phyloP scores from a whole-genome alignment of 179 eudicot species.

The Vitellaria paradoxa region DNA sequence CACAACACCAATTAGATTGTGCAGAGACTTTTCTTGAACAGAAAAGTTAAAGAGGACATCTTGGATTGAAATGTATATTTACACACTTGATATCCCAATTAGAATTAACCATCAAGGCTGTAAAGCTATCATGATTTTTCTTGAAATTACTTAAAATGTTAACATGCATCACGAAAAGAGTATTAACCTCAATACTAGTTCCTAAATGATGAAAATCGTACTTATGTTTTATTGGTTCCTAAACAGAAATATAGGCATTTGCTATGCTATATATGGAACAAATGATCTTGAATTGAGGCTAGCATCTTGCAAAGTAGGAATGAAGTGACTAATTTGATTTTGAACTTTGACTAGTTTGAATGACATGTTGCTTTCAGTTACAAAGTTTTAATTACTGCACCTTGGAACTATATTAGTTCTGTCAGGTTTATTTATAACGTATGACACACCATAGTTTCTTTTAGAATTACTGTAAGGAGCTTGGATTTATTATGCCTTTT shows the following conservation, averaged over 20 bases:
- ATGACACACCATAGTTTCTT: not conserved
- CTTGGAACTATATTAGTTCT: not conserved
- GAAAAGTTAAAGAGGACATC: not conserved
- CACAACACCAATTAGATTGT: not conserved
- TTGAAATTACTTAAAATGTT: not conserved
- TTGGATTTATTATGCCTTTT: not conserved
- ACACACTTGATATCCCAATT: not conserved
- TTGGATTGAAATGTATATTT: no score
- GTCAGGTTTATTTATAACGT: not conserved
- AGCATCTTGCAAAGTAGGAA: not conserved
- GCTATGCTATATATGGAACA: not conserved
- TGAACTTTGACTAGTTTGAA: not conserved
- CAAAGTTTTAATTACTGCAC: not conserved
- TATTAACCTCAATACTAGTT: not conserved
- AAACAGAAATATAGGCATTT: not conserved
- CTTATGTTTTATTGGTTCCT: conserved; percentile 9
- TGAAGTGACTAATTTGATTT: not conserved
- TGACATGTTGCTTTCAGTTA: not conserved
- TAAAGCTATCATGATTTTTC: not conserved
- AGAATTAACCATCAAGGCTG: not conserved
- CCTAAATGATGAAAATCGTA: not conserved
- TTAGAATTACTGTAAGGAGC: not conserved
- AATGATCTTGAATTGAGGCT: not conserved
- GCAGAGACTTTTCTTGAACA: not conserved
- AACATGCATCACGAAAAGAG: not conserved